phyloP scores from a whole-genome alignment of 225 moss, liverwort and hornwort species.

The Thuidium tamariscinum region DNA sequence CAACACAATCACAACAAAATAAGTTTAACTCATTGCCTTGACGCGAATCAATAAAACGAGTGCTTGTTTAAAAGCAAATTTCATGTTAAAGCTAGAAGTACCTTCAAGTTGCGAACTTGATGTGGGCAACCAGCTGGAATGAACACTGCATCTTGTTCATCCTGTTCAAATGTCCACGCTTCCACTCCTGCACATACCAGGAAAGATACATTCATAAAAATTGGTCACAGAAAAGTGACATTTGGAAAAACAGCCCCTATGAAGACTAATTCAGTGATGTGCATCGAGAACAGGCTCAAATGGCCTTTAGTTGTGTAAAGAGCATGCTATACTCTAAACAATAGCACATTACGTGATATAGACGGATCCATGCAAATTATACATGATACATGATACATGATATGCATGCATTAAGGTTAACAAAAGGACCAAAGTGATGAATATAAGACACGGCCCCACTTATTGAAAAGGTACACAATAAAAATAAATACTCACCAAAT shows the following conservation, averaged over 20 bases:
- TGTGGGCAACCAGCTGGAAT: conserved; percentile 98
- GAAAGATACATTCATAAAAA: neutral
- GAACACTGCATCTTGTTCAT: conserved; percentile 85
- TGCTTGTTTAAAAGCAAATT: neutral
- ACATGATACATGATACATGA: neutral
- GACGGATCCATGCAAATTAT: neutral
- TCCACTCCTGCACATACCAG: conserved; percentile 41
- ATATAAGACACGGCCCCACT: neutral
- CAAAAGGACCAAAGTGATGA: neutral
- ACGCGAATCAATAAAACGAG: neutral
- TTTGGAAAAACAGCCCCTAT: neutral
- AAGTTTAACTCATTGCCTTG: neutral
- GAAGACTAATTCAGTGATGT: neutral
- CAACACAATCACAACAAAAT: neutral
- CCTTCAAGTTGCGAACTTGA: conserved; percentile 97
- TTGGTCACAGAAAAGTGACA: neutral
- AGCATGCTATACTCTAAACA: neutral
- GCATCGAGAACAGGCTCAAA: neutral
- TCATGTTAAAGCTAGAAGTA: neutral
- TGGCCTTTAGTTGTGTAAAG: neutral
- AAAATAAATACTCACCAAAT: conserved; percentile 13
- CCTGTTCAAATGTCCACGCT: conserved; percentile 94
- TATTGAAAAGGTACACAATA: neutral
- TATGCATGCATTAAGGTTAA: neutral
- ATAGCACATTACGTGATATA: neutral